Conservation (phyloP, 2,329 filamentous ascomycete genomes). For the Fusarium sp. region DNA sequence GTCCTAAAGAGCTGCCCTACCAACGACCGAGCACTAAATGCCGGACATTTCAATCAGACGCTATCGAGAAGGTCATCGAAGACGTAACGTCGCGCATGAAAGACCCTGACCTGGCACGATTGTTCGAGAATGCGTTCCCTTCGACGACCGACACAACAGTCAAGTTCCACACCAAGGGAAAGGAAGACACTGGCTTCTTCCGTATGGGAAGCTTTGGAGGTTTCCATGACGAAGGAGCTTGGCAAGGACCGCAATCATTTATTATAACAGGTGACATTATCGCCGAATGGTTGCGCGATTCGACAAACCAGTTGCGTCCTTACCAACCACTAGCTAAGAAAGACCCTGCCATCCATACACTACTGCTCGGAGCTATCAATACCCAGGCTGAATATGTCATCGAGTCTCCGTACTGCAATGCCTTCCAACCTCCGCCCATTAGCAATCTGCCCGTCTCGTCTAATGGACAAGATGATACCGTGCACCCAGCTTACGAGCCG, state of each 20-base stretch:
- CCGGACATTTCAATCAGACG: constrained; percentile 88
- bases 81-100: constrained; percentile 85
- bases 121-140: constrained; percentile 97
- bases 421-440: constrained; percentile 93
- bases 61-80: constrained; percentile 89
- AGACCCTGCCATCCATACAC: constrained; percentile 81
- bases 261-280: constrained; percentile 95
- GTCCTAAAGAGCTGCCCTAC: constrained; percentile 84
- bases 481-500: constrained; percentile 90
- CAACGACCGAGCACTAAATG: constrained; percentile 87
- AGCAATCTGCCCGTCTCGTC: constrained; percentile 79
- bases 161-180: constrained; percentile 83
- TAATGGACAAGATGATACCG: constrained; percentile 86
- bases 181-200: constrained; percentile 57
- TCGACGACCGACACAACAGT: constrained; percentile 89
- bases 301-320: constrained; percentile 91
- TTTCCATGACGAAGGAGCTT: constrained; percentile 70
- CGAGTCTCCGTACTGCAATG: constrained; percentile 96
- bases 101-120: constrained; percentile 87
- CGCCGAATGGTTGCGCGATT: constrained; percentile 92
- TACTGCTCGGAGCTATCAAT: constrained; percentile 95
- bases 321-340: constrained; percentile 90
- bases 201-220: constrained; percentile 53
- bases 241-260: constrained; percentile 91
- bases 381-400: constrained; percentile 97